phyloP scores from a whole-genome alignment of 108 stramenopile species.

The Cylindrotheca closterium region DNA sequence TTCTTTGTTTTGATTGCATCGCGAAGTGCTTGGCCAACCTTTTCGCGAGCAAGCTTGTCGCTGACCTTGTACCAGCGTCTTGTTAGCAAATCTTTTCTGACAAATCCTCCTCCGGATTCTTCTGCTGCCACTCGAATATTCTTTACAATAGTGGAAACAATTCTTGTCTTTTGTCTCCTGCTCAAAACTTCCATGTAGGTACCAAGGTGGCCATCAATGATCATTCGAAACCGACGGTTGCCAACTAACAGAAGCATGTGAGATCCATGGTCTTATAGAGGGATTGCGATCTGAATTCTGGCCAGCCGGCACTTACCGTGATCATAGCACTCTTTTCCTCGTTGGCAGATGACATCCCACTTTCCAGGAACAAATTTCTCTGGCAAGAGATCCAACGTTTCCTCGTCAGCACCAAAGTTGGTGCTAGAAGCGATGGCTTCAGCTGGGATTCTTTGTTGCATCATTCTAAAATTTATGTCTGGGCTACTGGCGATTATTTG shows the following conservation, averaged over 20 bases:
- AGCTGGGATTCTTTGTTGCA: too few relatives aligned
- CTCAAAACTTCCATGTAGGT: conserved; percentile 18
- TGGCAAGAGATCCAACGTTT: conserved; percentile 4
- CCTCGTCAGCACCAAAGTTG: background rate
- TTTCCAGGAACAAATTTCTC: conserved; percentile 14
- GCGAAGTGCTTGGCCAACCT: conserved; percentile 20
- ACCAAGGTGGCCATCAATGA: conserved; percentile 19
- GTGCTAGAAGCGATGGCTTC: background rate
- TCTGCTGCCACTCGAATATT: conserved; percentile 3
- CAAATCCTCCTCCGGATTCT: conserved; percentile 13
- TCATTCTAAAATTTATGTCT: too few relatives aligned
- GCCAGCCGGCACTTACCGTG: conserved; percentile 14
- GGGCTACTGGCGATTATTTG: too few relatives aligned
- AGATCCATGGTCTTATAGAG: too few relatives aligned
- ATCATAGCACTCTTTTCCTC: conserved; percentile 21
- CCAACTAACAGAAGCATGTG: conserved; percentile 6
- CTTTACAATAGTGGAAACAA: conserved; percentile 17
- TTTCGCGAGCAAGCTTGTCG: conserved; percentile 18
- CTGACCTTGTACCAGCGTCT: conserved; percentile 16
- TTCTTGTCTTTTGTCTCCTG: conserved; percentile 19
- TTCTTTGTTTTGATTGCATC: conserved; percentile 18
- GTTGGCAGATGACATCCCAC: conserved; percentile 28
- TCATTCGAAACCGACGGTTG: conserved; percentile 24
- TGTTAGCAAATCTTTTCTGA: conserved; percentile 21
- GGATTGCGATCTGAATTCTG: too few relatives aligned